Conservation (phyloP, 495 filamentous ascomycete genomes). For the Neurospora sp. region DNA sequence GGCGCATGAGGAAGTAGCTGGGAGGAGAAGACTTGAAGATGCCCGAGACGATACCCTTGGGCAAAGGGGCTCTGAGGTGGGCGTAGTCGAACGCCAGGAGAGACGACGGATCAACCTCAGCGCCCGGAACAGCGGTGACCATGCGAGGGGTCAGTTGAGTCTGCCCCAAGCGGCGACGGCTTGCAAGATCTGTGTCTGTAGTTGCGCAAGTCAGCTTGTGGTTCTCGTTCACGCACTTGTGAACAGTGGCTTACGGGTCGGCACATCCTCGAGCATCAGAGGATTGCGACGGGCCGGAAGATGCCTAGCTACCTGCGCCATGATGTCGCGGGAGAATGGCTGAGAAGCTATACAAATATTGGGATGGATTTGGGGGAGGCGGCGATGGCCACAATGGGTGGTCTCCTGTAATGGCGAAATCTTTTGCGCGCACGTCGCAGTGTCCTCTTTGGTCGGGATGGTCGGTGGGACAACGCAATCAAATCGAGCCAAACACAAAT, state of each 20-base stretch:
- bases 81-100: constrained; percentile 90
- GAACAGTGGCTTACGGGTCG: constrained; percentile 43
- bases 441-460: not conserved
- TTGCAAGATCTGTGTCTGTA: constrained; percentile 71
- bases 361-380: not conserved
- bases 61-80: constrained; percentile 83
- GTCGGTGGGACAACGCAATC: not conserved
- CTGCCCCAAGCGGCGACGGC: constrained; percentile 80
- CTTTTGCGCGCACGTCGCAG: constrained; percentile 23
- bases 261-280: constrained; percentile 61
- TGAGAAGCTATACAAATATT: not conserved
- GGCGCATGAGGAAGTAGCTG: constrained; percentile 95
- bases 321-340: constrained; percentile 23
- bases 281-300: constrained; percentile 69
- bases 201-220: constrained; percentile 4
- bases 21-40: constrained; percentile 82
- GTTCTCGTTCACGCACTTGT: not conserved
- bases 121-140: constrained; percentile 46
- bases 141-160: constrained; percentile 79
- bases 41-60: constrained; percentile 78
- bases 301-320: constrained; percentile 43
- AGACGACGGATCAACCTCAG: constrained; percentile 57
- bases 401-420: constrained; percentile 14
- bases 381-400: not conserved
- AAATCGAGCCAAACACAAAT: not conserved